Evolutionary conservation across 257 asterid genomes (phyloP), one percentile per base, ranked within the genome.

Genomic region (Capsicum pubescens): DNA sequence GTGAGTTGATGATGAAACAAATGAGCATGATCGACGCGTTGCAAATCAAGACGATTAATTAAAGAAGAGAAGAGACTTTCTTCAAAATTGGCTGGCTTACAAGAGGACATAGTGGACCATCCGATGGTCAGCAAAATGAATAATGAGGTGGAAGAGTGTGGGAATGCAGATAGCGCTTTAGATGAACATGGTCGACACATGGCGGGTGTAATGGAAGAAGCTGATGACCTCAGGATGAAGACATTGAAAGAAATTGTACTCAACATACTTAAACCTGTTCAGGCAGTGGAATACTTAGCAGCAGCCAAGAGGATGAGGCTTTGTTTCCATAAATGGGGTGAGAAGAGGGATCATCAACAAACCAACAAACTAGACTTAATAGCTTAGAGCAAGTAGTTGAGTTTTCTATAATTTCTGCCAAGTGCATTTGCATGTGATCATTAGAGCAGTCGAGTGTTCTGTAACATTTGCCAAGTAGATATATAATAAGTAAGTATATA

Each of bases 281-380:
- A 91, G 84, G 92, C 90, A 11, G 93, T 88, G 87, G 88, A 88
- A 4, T 89, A 89, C 64, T 84, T 91, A 50, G 89, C 90, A 69
- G 91, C 91, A 44, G 85, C 88, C 12, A 90, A 88, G 87, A 90
- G 86, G 67, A 87, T 87, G 7, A 85, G 85, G 32, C 89, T 90
- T 12, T 90, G 90, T 86, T 68, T 91, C 82, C 90, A 78, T 39
- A 84, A 85, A 8, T 91, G 93, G 93, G 94, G 92, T 58, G 58
- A 16, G 80, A 86, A 88, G 88, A 88, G 90, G 15, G 93, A 91
- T 63, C 44, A 3, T 4, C 15, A 63, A 4, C 70, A 3, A 36
- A 36, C 39, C 39, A 36, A 36, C 39, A 36, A 36, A 36, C 3
- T n/a, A n/a, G 3, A 3, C 1, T 36, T 3, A 3, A 3, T 36